Base-by-base conservation (phyloP, 2,329 filamentous ascomycete species). In the Dissoconium aciculare region DNA sequence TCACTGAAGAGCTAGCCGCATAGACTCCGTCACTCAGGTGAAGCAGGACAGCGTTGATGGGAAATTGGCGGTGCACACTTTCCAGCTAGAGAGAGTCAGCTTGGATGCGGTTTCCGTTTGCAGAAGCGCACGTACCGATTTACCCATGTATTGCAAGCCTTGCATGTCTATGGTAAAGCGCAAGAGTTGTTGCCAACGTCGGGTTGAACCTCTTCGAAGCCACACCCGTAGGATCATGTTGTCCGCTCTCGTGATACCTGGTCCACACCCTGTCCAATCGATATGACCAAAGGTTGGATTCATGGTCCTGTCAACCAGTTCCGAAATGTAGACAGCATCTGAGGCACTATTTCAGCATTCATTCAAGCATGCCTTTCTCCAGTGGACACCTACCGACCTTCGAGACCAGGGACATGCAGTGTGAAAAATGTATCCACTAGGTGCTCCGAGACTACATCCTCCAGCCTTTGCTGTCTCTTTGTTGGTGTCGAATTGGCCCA, bases 341-440 rank as follows among this genome's bases (percentile, higher is more conserved):
- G 19, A 23, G 8, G n/a, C n/a, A 66, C 56, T 9, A 16, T 28
- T 26, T 11, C 13, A 12, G 38, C 23, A 26, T 47, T 38, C 46
- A 42, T 33, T 26, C 31, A 14, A 28, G 17, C 17, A 19, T 16
- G 17, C 28, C 13, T 15, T 31, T 16, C n/a, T 17, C 15, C 6
- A 15, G 12, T 5, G 15, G 16, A n/a, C 29, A 11, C 13, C 23
- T 30, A 40, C 50, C 41, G 34, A 55, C 54, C 55, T 44, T 56
- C 49, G 30, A 72, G 57, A 3, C 59, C 69, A 1, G 69, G 60
- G 27, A 75, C 69, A 53, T 94, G 85, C 30, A 94, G 52, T 3
- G 82, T 80, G 54, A 92, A 89, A 65, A 92, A 94, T 11, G 77
- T 74, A 56, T 94, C 79, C n/a, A 77, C 82, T 56, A 89, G 74